Conservation (phyloP, 257 asterid species). For the Nicotiana tabacum region DNA sequence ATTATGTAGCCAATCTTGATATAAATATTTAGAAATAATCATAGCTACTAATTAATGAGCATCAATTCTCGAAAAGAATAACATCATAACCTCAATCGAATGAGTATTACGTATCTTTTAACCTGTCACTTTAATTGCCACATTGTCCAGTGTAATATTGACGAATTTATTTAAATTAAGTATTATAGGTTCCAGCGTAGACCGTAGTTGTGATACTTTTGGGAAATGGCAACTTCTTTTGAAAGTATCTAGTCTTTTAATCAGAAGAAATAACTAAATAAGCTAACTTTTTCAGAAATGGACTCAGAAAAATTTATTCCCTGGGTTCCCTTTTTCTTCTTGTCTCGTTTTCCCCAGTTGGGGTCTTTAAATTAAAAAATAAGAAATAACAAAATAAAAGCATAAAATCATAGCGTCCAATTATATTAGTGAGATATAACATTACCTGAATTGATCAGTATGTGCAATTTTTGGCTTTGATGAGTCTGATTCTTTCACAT, state of each 20-base stretch:
- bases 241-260: neutral
- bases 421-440: neutral
- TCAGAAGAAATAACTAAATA: too few species aligned
- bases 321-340: neutral
- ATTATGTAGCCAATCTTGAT: too few species aligned
- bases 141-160: too few species aligned
- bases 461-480: conserved; percentile 24
- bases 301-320: neutral
- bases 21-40: too few species aligned
- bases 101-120: too few species aligned
- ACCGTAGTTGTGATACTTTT: neutral
- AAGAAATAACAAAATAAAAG: neutral
- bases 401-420: neutral
- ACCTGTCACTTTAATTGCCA: too few species aligned
- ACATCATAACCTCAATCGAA: too few species aligned
- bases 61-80: too few species aligned
- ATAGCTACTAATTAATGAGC: too few species aligned
- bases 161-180: too few species aligned
- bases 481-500: conserved; percentile 27
- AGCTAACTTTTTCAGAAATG: neutral
- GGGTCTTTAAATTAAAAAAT: too few species aligned
- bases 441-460: conserved; percentile 46
- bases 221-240: neutral
- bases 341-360: neutral
- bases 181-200: neutral